Percentiles rank a stretch among this genome's conserved stretches.
phyloP scores from a whole-genome alignment of 2,329 filamentous ascomycete species.

The Aspergillus versicolor region DNA sequence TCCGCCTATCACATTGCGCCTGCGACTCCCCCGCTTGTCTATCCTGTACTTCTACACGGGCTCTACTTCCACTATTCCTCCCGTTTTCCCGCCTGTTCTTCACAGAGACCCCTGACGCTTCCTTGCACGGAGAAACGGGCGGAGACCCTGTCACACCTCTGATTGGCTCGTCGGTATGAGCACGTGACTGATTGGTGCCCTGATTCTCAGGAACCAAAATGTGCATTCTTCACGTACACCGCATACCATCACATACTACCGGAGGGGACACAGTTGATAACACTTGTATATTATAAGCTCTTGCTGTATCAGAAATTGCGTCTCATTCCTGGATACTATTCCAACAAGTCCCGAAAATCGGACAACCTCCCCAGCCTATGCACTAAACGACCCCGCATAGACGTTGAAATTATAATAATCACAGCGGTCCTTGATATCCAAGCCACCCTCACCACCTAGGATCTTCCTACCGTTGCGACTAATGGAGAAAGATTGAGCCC shows the following conservation, averaged over 20 bases:
- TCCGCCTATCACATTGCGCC: neutral
- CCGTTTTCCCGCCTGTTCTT: neutral
- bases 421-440: conserved; percentile 26
- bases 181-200: conserved; percentile 3
- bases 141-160: neutral
- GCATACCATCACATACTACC: too few relatives aligned
- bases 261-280: too few relatives aligned
- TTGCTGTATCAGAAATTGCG: too few relatives aligned
- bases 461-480: conserved; percentile 19
- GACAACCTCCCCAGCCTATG: neutral
- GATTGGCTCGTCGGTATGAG: neutral
- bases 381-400: conserved; percentile 25
- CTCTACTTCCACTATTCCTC: neutral
- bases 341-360: neutral
- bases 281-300: too few relatives aligned
- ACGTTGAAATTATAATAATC: conserved; percentile 36
- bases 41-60: neutral
- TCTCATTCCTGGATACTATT: neutral
- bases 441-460: conserved; percentile 17
- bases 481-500: conserved; percentile 29
- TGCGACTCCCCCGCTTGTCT: neutral
- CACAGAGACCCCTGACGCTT: neutral
- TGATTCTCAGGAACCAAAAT: conserved; percentile 6
- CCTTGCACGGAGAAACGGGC: neutral
- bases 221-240: too few relatives aligned